Evolutionary conservation across 83 land plant species (phyloP).

Genomic region (Picea abies): DNA sequence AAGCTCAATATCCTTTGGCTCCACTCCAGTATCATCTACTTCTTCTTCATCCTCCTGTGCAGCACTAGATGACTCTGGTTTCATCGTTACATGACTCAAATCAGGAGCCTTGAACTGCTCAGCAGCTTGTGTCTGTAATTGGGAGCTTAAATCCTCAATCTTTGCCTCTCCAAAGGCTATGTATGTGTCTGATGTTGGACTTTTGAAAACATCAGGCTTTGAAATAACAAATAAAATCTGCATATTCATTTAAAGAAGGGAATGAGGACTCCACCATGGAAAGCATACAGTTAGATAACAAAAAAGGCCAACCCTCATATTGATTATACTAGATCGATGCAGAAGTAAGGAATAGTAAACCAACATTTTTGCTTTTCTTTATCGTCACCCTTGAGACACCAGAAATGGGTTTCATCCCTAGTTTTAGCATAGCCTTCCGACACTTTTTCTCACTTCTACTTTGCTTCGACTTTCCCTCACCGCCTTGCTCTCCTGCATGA

Average conservation of each 20-base stretch:
- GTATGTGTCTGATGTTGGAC: constrained; percentile 74
- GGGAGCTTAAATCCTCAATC: constrained; percentile 75
- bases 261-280: too few relatives aligned
- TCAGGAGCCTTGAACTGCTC: constrained; percentile 73
- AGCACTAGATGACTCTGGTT: constrained; percentile 40
- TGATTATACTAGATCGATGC: not conserved
- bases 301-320: not conserved
- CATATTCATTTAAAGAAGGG: not conserved
- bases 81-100: constrained; percentile 35
- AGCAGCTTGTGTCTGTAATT: constrained; percentile 77
- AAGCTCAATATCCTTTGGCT: constrained; percentile 64
- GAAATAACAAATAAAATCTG: constrained; percentile 78
- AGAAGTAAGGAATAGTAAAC: not conserved
- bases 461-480: constrained; percentile 38
- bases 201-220: constrained; percentile 81
- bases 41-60: constrained; percentile 65
- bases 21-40: constrained; percentile 71
- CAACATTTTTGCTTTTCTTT: constrained; percentile 42
- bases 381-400: constrained; percentile 44
- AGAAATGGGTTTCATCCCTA: constrained; percentile 45
- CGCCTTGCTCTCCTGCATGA: constrained; percentile 33
- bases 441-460: constrained; percentile 55
- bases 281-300: too few relatives aligned
- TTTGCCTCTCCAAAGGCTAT: constrained; percentile 79
- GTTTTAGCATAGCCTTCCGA: constrained; percentile 45